These are phyloP conservation scores for Carex myosuroides DNA, from an alignment of 176 grass and related monocot species.

Conservation along the genomic window DNA sequence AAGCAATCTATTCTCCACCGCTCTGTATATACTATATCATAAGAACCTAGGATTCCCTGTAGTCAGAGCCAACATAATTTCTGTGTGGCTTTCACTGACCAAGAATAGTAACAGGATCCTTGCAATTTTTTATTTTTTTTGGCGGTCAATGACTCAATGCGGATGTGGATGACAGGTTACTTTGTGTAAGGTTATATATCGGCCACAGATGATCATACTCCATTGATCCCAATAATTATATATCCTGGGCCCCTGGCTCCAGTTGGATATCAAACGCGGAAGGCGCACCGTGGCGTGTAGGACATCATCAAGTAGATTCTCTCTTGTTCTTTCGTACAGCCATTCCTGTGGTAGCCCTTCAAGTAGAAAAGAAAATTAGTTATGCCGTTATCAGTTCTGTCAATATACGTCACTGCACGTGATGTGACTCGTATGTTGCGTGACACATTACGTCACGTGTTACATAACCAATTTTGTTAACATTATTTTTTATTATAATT, in stretches of 20 bases:
- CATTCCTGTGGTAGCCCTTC: neutral
- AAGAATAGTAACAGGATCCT: neutral
- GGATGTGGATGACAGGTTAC: neutral
- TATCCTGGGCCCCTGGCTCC: neutral
- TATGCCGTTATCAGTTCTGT: too few species aligned
- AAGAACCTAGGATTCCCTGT: neutral
- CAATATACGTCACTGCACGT: too few species aligned
- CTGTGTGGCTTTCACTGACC: neutral
- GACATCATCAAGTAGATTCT: neutral
- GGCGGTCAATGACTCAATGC: neutral
- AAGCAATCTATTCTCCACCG: neutral
- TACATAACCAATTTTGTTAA: too few species aligned
- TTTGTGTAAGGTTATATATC: too few species aligned
- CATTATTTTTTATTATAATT: too few species aligned
- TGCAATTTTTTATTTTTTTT: neutral
- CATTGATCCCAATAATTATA: neutral
- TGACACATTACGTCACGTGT: too few species aligned
- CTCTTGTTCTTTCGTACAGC: neutral
- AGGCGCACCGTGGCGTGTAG: constrained; percentile 9
- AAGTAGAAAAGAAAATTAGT: too few species aligned
- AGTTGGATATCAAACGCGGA: neutral
- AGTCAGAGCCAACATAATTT: neutral
- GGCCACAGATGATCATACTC: neutral
- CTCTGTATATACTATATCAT: neutral
- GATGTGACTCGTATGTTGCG: too few species aligned